A percentile compares a stretch with the other conserved stretches of the same genome.
These are phyloP conservation scores for Blastomyces percursus DNA, from an alignment of 2,329 filamentous ascomycete genomes.

Conservation along the genomic window DNA sequence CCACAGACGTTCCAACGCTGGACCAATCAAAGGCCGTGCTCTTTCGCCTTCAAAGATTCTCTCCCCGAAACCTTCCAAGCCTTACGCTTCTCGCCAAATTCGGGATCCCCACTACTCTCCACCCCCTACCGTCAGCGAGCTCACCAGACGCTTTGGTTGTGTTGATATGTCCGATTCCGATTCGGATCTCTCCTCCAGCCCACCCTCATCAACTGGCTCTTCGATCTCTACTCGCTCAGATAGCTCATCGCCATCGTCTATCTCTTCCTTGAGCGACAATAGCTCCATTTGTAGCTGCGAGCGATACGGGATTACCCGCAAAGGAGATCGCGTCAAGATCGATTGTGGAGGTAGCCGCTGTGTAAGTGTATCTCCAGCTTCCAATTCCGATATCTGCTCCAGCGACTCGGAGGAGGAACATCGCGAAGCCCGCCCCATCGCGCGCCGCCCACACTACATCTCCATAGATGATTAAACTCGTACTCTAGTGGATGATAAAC, in stretches of 20 bases:
- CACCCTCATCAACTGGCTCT: slow-evolving; percentile 53
- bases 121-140: slow-evolving; percentile 63
- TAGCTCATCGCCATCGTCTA: slow-evolving; percentile 42
- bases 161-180: slow-evolving; percentile 60
- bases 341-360: slow-evolving; percentile 87
- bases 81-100: slow-evolving; percentile 77
- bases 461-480: background rate
- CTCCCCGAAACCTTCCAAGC: slow-evolving; percentile 79
- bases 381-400: background rate
- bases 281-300: slow-evolving; percentile 72
- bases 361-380: slow-evolving; percentile 44
- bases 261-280: slow-evolving; percentile 57
- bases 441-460: background rate
- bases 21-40: slow-evolving; percentile 78
- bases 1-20: slow-evolving; percentile 39
- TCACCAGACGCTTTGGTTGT: slow-evolving; percentile 64
- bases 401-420: slow-evolving; percentile 7
- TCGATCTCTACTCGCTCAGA: slow-evolving; percentile 66
- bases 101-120: slow-evolving; percentile 68
- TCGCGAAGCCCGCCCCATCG: background rate
- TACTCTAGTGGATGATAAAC: background rate
- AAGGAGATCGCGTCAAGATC: slow-evolving; percentile 85
- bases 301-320: slow-evolving; percentile 90
- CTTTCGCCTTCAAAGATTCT: slow-evolving; percentile 82
- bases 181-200: slow-evolving; percentile 63